Evolutionary conservation across 108 stramenopile species (phyloP), one percentile per base, ranked within the genome.

Genomic region (Mayamaea pseudoterrestris): DNA sequence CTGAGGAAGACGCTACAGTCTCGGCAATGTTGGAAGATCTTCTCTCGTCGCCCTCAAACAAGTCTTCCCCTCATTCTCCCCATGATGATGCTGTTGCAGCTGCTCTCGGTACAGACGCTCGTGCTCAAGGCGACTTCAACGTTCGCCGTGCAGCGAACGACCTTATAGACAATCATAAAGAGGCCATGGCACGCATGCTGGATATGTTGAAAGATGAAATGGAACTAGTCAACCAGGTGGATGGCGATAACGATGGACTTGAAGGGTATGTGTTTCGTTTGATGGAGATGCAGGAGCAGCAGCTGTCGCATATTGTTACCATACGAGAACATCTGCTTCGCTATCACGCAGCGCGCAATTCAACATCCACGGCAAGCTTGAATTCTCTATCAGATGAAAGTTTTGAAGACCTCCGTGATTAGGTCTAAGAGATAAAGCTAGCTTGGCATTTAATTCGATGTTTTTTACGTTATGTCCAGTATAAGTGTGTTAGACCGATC

Each of bases 121-220:
- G n/a, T n/a, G n/a, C n/a, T n/a, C n/a, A n/a, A n/a, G n/a, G n/a
- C n/a, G n/a, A n/a, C n/a, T n/a, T n/a, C n/a, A 3, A 8, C 16
- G 16, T 14, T 8, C 37, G 37, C 37, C 18, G 20, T 5, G 18
- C 21, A n/a, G 44, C 44, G 4, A 27, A 23, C 24, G 50, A 45
- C 11, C 55, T 82, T 35, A 66, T 87, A 39, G 32, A 65, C 1
- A 55, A 55, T 50, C 85, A 87, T 50, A 53, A 66, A 42, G 35
- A 54, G 11, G 61, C 73, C 23, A 86, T 81, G 84, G 41, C 73
- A 7, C 34, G 30, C 17, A 60, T 78, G 74, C 63, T 81, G 13
- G 29, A 45, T 18, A 79, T 86, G 77, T 61, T 80, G 1, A 76
- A 81, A 57, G 58, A 71, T 44, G 85, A 87, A 40, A 82, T 82